phyloP scores from a whole-genome alignment of 2,329 filamentous ascomycete genomes.

The Trichoderma endophyticum region DNA sequence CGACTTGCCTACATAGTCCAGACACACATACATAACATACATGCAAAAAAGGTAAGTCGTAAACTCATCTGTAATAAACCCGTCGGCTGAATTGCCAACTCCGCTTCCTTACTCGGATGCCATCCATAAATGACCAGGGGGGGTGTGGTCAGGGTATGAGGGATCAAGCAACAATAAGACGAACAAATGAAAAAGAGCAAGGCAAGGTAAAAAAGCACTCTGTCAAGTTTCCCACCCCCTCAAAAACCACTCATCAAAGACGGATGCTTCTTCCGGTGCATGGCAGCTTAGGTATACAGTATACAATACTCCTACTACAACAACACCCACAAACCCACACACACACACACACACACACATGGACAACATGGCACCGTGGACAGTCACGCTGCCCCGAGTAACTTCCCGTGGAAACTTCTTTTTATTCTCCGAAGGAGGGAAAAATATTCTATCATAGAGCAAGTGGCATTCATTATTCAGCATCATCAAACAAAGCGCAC shows the following conservation, averaged over 20 bases:
- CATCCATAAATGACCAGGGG: not conserved
- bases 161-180: not conserved
- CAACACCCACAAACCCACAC: not conserved
- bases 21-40: not conserved
- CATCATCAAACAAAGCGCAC: constrained; percentile 55
- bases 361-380: not conserved
- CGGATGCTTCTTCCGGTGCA: not conserved
- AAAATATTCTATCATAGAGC: not conserved
- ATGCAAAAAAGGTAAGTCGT: not conserved
- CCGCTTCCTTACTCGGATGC: not conserved
- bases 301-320: not conserved
- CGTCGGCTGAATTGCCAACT: constrained; percentile 3
- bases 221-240: not conserved
- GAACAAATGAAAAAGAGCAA: not conserved
- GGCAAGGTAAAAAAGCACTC: not conserved
- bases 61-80: not conserved
- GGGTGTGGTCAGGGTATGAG: not conserved
- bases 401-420: not conserved
- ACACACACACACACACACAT: not conserved
- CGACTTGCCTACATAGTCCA: not conserved
- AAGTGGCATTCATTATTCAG: not conserved
- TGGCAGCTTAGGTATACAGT: constrained; percentile 1
- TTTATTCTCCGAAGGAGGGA: not conserved
- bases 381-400: not conserved
- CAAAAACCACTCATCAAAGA: not conserved